phyloP scores from a whole-genome alignment of 2,329 filamentous ascomycete species.

The Fusarium continuum region DNA sequence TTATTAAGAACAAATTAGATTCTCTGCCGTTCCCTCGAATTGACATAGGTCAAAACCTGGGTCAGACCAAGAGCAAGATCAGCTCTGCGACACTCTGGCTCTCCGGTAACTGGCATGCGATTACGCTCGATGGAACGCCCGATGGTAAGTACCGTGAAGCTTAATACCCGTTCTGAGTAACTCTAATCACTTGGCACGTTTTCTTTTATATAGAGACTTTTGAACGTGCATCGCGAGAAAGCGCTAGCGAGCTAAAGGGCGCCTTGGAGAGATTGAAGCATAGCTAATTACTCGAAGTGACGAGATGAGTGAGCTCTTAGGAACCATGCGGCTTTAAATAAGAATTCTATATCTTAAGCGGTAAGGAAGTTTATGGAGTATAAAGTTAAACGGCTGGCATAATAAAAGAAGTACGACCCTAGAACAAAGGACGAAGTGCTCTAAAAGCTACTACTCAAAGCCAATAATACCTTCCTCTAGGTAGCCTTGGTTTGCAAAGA shows the following conservation, averaged over 20 bases:
- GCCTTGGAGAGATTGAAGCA: not conserved
- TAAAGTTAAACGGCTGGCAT: too few relatives aligned
- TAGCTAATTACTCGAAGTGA: not conserved
- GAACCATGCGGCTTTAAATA: too few relatives aligned
- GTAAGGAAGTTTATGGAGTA: too few relatives aligned
- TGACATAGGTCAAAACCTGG: constrained; percentile 16
- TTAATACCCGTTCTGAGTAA: not conserved
- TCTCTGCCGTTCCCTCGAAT: constrained; percentile 22
- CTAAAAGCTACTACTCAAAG: too few relatives aligned
- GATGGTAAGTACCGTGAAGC: constrained; percentile 23
- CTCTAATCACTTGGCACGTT: not conserved
- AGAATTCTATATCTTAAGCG: too few relatives aligned
- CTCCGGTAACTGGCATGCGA: constrained; percentile 35
- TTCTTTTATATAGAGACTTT: constrained; percentile 16
- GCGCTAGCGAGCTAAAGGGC: constrained; percentile 1
- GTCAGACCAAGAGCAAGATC: not conserved
- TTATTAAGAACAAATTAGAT: not conserved
- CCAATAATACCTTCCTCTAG: too few relatives aligned
- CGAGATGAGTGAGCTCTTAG: too few relatives aligned
- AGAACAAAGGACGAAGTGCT: too few relatives aligned
- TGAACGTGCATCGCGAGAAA: constrained; percentile 32
- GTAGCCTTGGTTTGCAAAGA: too few relatives aligned
- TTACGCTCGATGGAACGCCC: constrained; percentile 33
- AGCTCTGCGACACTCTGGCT: constrained; percentile 36
- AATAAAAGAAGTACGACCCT: too few relatives aligned